Evolutionary conservation across 768 basidiomycete species (phyloP).

Genomic region (Macrolepiota fuliginosa): DNA sequence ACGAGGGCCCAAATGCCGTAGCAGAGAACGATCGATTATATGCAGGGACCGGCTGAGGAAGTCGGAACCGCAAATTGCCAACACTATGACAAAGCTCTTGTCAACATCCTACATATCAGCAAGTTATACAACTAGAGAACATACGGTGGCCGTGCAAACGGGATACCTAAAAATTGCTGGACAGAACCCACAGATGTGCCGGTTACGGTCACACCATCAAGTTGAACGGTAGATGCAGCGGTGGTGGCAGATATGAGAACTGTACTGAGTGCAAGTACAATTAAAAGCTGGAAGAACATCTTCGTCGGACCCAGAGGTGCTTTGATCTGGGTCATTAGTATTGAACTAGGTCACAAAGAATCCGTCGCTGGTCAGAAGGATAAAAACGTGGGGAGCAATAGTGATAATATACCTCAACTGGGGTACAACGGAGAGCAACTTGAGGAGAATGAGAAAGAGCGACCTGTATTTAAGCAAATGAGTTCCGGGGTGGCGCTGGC

Average conservation of each 20-base stretch:
- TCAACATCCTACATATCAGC: constrained; percentile 2
- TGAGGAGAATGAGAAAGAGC: too few species aligned
- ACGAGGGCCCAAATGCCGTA: constrained; percentile 39
- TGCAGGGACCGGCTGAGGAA: constrained; percentile 34
- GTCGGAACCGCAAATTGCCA: constrained; percentile 38
- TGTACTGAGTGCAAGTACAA: constrained; percentile 16
- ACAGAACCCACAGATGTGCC: constrained; percentile 31
- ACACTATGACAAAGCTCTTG: constrained; percentile 20
- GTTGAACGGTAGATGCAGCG: constrained; percentile 33
- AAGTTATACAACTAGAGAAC: constrained; percentile 14
- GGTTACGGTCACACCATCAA: constrained; percentile 43
- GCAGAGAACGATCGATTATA: constrained; percentile 37
- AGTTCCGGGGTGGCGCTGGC: too few species aligned
- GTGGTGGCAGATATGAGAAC: constrained; percentile 19
- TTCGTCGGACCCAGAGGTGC: background rate
- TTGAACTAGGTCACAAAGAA: too few species aligned
- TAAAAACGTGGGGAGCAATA: too few species aligned
- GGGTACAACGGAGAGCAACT: too few species aligned
- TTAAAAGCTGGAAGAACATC: constrained; percentile 19
- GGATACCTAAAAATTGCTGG: constrained; percentile 49
- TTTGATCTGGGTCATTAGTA: background rate
- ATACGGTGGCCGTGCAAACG: constrained; percentile 55
- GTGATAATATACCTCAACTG: too few species aligned
- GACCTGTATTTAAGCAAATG: too few species aligned
- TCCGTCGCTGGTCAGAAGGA: too few species aligned